Percentiles rank a stretch among this genome's conserved stretches.
Conservation (phyloP, 257 asterid species). For the Misopates orontium region DNA sequence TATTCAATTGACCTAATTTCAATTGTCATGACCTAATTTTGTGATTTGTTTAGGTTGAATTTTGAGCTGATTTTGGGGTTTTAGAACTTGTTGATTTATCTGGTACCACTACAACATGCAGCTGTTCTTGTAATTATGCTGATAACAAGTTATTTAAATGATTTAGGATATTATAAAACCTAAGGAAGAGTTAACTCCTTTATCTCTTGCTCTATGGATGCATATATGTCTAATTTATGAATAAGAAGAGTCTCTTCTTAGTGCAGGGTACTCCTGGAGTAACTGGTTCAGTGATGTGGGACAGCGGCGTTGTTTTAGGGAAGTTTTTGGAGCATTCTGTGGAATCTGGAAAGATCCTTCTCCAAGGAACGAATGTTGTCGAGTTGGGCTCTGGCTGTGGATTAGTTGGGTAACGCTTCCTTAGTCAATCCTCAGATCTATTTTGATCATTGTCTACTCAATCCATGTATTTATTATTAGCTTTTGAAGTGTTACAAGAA, state of each 20-base stretch:
- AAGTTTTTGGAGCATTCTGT: constrained; percentile 86
- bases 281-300: constrained; percentile 98
- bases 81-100: no score
- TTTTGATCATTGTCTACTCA: constrained; percentile 6
- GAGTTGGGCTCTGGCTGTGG: constrained; percentile 99
- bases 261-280: constrained; percentile 85
- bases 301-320: constrained; percentile 85
- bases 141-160: no score
- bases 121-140: no score
- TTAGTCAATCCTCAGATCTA: neutral
- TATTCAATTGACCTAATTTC: no score
- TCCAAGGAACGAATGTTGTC: constrained; percentile 74
- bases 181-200: no score
- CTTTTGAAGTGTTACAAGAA: neutral
- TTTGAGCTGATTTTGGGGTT: no score
- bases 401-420: constrained; percentile 71
- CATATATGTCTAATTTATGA: no score
- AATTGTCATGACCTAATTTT: no score
- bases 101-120: no score
- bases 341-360: constrained; percentile 54
- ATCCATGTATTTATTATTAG: neutral
- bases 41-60: no score
- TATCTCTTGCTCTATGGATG: no score
- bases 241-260: constrained; percentile 16
- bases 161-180: no score